Evolutionary conservation across 2,329 filamentous ascomycete species (phyloP).

Genomic region (Fusarium sp.): DNA sequence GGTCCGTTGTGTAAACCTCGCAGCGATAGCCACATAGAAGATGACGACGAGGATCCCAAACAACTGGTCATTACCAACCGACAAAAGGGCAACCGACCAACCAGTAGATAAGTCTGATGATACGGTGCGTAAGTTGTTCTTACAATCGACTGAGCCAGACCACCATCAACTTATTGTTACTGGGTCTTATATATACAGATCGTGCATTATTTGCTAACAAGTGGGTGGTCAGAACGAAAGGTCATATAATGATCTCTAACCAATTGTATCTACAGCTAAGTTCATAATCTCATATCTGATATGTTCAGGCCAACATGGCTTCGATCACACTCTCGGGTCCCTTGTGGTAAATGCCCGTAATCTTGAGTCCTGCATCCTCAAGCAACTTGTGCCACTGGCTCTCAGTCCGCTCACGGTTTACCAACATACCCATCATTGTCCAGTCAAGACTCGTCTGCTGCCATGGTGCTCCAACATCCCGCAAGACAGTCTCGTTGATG

Average conservation of each 20-base stretch:
- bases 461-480: constrained; percentile 30
- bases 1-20: no score
- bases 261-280: not conserved
- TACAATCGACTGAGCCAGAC: no score
- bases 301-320: constrained; percentile 5
- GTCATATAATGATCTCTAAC: not conserved
- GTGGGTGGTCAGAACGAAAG: not conserved
- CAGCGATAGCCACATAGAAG: no score
- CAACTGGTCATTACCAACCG: no score
- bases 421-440: constrained; percentile 44
- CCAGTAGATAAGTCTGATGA: no score
- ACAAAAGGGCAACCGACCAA: no score
- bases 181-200: no score
- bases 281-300: not conserved
- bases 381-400: constrained; percentile 40
- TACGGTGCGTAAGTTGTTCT: no score
- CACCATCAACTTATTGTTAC: no score
- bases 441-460: constrained; percentile 50
- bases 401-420: constrained; percentile 44
- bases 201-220: no score
- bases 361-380: constrained; percentile 18
- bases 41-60: no score
- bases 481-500: constrained; percentile 39
- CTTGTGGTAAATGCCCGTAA: constrained; percentile 29
- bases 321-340: constrained; percentile 33